These are phyloP conservation scores for Trichoderma sp. DNA, from an alignment of 2,329 filamentous ascomycete genomes.

Conservation along the genomic window DNA sequence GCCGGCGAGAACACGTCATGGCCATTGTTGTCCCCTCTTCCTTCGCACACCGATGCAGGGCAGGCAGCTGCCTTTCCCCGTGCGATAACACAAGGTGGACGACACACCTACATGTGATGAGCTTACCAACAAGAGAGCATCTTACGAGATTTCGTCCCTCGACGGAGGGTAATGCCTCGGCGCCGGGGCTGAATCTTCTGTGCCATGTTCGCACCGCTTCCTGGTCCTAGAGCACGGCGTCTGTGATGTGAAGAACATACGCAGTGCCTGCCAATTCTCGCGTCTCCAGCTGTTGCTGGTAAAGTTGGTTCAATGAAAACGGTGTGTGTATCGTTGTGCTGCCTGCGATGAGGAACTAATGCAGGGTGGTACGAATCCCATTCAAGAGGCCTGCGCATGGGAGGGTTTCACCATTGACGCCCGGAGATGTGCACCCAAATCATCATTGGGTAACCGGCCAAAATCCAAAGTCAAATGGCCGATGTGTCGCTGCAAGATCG, in stretches of 20 bases:
- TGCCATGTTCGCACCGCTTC: slow-evolving; percentile 2
- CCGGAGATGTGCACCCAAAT: slow-evolving; percentile 14
- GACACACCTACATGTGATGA: background rate
- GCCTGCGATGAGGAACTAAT: background rate
- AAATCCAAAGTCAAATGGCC: background rate
- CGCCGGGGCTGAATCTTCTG: background rate
- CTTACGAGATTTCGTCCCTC: background rate
- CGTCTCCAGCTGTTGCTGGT: background rate
- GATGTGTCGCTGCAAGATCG: slow-evolving; percentile 22
- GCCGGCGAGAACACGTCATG: background rate
- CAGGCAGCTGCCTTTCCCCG: background rate
- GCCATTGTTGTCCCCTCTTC: background rate
- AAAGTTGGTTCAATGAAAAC: background rate
- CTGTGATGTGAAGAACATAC: background rate
- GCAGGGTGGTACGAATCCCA: slow-evolving; percentile 2
- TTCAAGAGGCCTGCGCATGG: slow-evolving; percentile 3
- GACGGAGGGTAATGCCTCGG: background rate
- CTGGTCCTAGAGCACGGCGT: background rate
- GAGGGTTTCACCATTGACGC: slow-evolving; percentile 18
- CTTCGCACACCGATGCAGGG: background rate
- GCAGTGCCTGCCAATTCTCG: background rate
- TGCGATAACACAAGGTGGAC: too few species aligned
- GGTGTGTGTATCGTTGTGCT: slow-evolving; percentile 3
- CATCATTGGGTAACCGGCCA: slow-evolving; percentile 4
- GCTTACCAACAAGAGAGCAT: background rate